Evolutionary conservation across 805 yeast species (phyloP).

Genomic region (Pichia occidentalis): DNA sequence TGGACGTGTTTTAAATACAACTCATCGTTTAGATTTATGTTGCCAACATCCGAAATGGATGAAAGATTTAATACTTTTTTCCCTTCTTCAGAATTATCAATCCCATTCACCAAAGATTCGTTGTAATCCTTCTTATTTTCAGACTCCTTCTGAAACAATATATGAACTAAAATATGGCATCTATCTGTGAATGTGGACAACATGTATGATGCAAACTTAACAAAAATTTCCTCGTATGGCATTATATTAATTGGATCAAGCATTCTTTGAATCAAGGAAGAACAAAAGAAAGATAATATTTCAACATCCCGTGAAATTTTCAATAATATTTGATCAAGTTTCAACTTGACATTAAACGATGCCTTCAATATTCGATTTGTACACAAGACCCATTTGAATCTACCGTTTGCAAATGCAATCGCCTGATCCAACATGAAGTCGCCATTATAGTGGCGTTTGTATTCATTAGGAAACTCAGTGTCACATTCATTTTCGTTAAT

Average conservation of each 20-base stretch:
- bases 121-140: not conserved
- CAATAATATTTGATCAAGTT: constrained; percentile 5
- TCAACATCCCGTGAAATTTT: constrained; percentile 13
- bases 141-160: constrained; percentile 11
- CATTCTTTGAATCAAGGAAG: constrained; percentile 19
- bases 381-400: constrained; percentile 36
- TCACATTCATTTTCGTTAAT: constrained; percentile 48
- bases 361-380: constrained; percentile 17
- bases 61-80: constrained; percentile 9
- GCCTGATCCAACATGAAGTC: constrained; percentile 37
- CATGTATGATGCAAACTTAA: constrained; percentile 16
- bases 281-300: constrained; percentile 17
- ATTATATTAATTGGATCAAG: constrained; percentile 16
- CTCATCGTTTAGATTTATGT: constrained; percentile 7
- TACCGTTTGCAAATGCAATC: constrained; percentile 45
- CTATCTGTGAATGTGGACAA: constrained; percentile 20
- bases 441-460: constrained; percentile 21
- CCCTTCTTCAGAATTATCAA: not conserved
- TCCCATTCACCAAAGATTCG: not conserved
- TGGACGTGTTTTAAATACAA: constrained; percentile 17
- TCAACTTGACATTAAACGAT: constrained; percentile 10
- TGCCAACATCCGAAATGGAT: constrained; percentile 14
- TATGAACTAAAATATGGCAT: constrained; percentile 16
- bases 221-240: constrained; percentile 17
- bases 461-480: constrained; percentile 47